Base-by-base conservation (phyloP, 768 basidiomycete species). In the Rhodosporidiobolus sp. region DNA sequence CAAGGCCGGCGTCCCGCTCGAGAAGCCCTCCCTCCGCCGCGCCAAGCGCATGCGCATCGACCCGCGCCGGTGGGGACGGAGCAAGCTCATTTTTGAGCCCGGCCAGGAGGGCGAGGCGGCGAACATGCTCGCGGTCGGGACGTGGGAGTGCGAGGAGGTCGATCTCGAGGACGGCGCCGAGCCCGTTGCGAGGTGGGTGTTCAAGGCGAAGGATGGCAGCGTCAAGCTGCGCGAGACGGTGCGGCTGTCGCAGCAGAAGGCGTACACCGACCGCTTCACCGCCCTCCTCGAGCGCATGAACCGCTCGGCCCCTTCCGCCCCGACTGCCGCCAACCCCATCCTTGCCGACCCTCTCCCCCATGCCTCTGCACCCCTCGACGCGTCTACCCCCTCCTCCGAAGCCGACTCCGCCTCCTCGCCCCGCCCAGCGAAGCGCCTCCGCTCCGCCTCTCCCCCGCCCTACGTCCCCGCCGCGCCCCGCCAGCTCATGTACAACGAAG, bases 401-500 rank as follows among this genome's bases (percentile, higher is more conserved):
- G 48, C 38, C 63, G 54, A 52, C 22, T 28, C 11, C 14, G 32
- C 48, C 30, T 20, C 9, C 71, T 5, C 32, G 30, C 35, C 34
- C 22, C 34, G 26, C 52, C 17, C 52, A 17, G 50, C 45, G 46
- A 52, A 35, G 43, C 55, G 63, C 32, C 30, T 54, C 48, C 38
- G 54, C 48, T 67, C 65, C 9, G 49, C 57, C 10, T 70, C 72
- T 5, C 75, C 75, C 1, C 75, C 75, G 16, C 75, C 71, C 1
- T 76, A 73, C 53, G 43, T 76, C 28, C 58, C 72, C 20, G 46
- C 55, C 12, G 72, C 72, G 1, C 69, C 72, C 4, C 65, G 75
- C 30, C 60, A 53, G n/a, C 59, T 76, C 4, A 64, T 76, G 32
- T 76, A 73, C 65, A 74, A 65, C 67, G 72, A 76, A 35, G 76